Base-by-base conservation (phyloP, 2,329 filamentous ascomycete genomes). In the Escovopsis sp. region DNA sequence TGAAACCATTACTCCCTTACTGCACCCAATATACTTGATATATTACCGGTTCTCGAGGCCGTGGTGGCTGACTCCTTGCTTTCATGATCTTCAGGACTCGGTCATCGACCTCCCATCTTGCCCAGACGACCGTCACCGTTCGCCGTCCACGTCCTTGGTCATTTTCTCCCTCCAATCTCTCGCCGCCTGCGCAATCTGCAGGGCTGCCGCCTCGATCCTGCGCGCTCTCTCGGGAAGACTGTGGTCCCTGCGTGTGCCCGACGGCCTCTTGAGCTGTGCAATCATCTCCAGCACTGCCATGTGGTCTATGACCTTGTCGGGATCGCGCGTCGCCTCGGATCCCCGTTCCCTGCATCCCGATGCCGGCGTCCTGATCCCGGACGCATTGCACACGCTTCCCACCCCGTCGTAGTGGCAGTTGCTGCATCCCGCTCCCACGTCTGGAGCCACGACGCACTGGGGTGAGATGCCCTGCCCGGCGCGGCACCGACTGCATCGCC, bases 271-370 rank as follows among this genome's bases (percentile, higher is more conserved):
- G 29, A 49, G 44, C 37, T 45, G 49, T 5, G 51, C 53, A 44
- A 54, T 54, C 35, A 55, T 43, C 38, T 54, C 52, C 39, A 53
- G 48, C 7, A 55, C 53, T 6, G 53, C 53, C 39, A 53, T 48
- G 32, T 54, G 49, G 32, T 55, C 52, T n/a, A 51, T 44, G 11
- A 51, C 46, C 41, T 45, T 39, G 41, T 52, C 35, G 29, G 50
- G 25, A 44, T 50, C 37, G 29, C 47, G 27, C 35, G 48, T 45
- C n/a, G 45, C 38, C 15, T 48, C 49, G 8, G 32, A 15, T n/a
- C 34, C 30, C 14, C 44, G 30, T 20, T 48, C 41, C n/a, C 39
- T 30, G 29, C 40, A 27, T 12, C 34, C 40, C 7, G 47, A 47
- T 16, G 49, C 42, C 7, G 46, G 41, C 11, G 42, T 47, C 14